Evolutionary conservation across 2,329 filamentous ascomycete species (phyloP), one percentile per base, ranked within the genome.

Genomic region (Dactylellina drechsleri): DNA sequence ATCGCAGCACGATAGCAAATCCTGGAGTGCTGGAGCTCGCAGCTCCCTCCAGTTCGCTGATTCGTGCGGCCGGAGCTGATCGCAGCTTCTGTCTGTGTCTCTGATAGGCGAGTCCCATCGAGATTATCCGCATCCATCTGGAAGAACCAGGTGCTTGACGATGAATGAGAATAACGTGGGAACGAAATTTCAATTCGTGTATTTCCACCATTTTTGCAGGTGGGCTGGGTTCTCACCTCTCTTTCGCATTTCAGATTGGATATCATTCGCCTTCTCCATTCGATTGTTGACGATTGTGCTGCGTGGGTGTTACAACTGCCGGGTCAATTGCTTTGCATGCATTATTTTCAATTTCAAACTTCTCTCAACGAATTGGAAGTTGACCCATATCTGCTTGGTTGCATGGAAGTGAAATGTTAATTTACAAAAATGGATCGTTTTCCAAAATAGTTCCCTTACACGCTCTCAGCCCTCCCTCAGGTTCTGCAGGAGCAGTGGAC

Each of bases 371-470:
- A 60, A 45, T 60, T 57, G 53, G n/a, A 60, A 60, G 40, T n/a
- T 26, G 45, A 45, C 40, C 23, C 53, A 56, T 56, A 10, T 31
- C 31, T 36, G 31, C 31, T 36, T 36, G 31, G 6, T 36, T 36
- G 31, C 31, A 5, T 36, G 31, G 31, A 36, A 36, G 31, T 36
- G 10, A 36, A 36, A 36, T 36, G 31, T 36, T 36, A 36, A 36
- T 36, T 36, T 36, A 10, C 31, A 36, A 8, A 36, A 36, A 36
- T 36, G 31, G 31, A 36, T 36, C 31, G 31, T 36, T 36, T 36
- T 36, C 31, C 31, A 36, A 36, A 36, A 36, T 80, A 93, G 91
- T 94, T 92, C 81, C 91, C 92, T 28, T 93, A 92, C 83, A 90
- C 91, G 60, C 84, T 93, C 75, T 82, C 86, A 59, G 87, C 86